Percentiles rank a stretch among this genome's conserved stretches.
phyloP scores from a whole-genome alignment of 177 flowering plant species.

The Telopea speciosissima region DNA sequence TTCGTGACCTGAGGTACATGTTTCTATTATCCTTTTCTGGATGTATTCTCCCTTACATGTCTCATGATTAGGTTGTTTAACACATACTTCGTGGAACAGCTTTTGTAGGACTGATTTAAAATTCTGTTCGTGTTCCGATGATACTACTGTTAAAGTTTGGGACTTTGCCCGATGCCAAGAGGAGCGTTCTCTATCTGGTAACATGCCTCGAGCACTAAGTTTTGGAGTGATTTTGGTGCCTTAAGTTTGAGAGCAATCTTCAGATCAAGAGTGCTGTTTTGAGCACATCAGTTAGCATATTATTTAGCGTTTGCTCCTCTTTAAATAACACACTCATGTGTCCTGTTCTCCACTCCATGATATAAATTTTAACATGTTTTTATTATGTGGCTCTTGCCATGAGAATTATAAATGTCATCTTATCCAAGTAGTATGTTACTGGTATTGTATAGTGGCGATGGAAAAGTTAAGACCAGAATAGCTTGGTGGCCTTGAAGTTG shows the following conservation, averaged over 20 bases:
- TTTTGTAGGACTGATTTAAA: constrained; percentile 95
- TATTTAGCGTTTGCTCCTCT: neutral
- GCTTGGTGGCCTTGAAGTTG: no score
- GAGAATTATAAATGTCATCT: no score
- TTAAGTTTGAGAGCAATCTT: neutral
- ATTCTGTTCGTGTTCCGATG: constrained; percentile 99
- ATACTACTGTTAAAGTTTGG: constrained; percentile 97
- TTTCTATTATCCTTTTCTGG: neutral
- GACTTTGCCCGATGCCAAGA: constrained; percentile 98
- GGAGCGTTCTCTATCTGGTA: constrained; percentile 92
- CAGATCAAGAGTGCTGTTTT: neutral
- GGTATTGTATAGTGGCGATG: no score
- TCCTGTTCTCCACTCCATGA: neutral
- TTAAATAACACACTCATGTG: neutral
- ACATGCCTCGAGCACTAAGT: constrained; percentile 31
- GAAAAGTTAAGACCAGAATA: no score
- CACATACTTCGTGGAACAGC: constrained; percentile 37
- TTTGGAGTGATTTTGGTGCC: neutral
- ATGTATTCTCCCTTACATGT: constrained; percentile 8
- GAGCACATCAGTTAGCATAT: no score
- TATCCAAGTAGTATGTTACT: no score
- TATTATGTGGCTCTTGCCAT: no score
- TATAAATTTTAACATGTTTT: no score
- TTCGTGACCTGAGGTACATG: constrained; percentile 82
- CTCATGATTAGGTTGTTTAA: constrained; percentile 1